Conservation (phyloP, 139 green algal species). For the Chloropicon primus region DNA sequence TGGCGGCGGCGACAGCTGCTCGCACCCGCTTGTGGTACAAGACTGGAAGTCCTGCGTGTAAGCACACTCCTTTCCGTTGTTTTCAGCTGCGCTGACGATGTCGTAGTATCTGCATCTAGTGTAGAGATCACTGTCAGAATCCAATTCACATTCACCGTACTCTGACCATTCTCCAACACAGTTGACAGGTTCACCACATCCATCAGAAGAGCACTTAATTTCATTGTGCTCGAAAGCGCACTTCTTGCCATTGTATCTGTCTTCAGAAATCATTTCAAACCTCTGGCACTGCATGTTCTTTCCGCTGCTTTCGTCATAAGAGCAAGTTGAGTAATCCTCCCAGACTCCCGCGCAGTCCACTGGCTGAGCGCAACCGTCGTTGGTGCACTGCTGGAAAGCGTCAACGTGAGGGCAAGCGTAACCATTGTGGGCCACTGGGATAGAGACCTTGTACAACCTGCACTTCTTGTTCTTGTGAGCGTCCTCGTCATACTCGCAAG, state of each 20-base stretch:
- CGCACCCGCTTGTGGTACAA: neutral
- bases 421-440: too few species aligned
- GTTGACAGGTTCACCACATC: neutral
- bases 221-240: neutral
- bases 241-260: neutral
- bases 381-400: too few species aligned
- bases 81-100: neutral
- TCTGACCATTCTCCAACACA: neutral
- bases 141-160: neutral
- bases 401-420: too few species aligned
- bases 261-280: neutral
- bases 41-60: neutral
- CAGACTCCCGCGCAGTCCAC: neutral
- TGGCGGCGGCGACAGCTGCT: neutral
- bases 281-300: neutral
- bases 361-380: neutral
- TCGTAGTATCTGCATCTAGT: neutral
- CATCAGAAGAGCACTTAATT: neutral
- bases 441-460: too few species aligned
- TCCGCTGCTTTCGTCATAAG: neutral
- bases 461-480: neutral
- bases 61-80: neutral
- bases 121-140: neutral
- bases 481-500: neutral
- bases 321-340: neutral